Evolutionary conservation across 2,329 filamentous ascomycete species (phyloP), one percentile per base, ranked within the genome.

Genomic region (Fusarium nodosum): DNA sequence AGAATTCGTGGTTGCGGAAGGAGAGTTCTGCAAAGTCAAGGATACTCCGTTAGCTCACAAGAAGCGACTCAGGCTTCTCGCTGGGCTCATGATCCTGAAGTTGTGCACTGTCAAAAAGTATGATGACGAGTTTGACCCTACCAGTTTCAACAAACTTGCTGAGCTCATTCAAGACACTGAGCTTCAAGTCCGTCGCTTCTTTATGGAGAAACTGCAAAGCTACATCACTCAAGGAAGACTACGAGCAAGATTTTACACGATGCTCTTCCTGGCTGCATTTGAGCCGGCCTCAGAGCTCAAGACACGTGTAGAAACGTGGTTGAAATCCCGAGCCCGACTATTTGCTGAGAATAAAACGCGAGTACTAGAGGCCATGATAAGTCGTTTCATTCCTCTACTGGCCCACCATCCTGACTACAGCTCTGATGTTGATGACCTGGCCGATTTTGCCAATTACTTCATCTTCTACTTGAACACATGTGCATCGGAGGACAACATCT

Each of bases 401-500:
- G 94, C 95, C 7, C 95, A 98, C 77, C 96, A 99, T 77, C 94
- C 94, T 2, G 96, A 99, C 78, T 97, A 95, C 72, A 89, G 87
- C 64, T 78, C 85, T 3, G 86, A 88, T 8, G 80, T 89, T 4
- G 86, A 88, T 16, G 91, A 94, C 48, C 82, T 97, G 50, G 84
- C 90, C 45, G 93, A 97, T 76, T 94, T 97, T 78, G 90, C 93
- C 8, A 90, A 90, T 72, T 99, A 98, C 78, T 90, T 99, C 60
- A 79, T 97, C 42, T 97, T 95, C 81, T 99, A 97, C 77, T 84
- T 98, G 47, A 90, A 87, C 66, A 89, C 90, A 38, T 90, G 97
- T 20, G 93, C 93, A 12, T 95, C 90, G 1, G 92, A 97, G 77
- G 88, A 93, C 45, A 99, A 97, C 73, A 85, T 98, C 18, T 91